phyloP scores from a whole-genome alignment of 805 yeast species.

The Metschnikowia similis region DNA sequence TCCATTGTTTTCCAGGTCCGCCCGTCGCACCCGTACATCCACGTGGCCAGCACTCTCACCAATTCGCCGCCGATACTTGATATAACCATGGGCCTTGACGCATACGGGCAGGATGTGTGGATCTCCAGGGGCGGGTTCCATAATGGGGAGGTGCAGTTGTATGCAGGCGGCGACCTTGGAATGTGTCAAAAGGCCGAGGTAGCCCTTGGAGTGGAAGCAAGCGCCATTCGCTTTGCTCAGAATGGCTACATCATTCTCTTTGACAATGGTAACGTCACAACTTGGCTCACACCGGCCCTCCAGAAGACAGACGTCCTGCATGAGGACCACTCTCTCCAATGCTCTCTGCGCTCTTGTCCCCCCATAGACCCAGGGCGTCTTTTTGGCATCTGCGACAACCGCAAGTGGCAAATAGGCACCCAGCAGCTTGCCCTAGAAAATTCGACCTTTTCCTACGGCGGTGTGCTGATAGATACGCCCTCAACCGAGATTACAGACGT shows the following conservation, averaged over 20 bases:
- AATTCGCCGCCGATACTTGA: constrained; percentile 33
- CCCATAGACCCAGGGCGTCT: background rate
- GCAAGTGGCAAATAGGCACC: background rate
- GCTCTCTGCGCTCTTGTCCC: too few relatives aligned
- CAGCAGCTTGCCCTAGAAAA: background rate
- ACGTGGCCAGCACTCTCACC: constrained; percentile 17
- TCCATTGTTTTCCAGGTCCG: constrained; percentile 27
- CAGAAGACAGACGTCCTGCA: background rate
- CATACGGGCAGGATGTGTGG: constrained; percentile 11
- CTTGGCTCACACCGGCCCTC: background rate
- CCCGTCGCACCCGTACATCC: constrained; percentile 24
- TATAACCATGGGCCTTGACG: constrained; percentile 11
- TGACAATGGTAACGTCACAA: background rate
- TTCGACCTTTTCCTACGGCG: background rate
- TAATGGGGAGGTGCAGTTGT: constrained; percentile 26
- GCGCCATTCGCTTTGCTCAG: background rate
- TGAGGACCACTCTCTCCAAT: too few relatives aligned
- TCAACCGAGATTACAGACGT: constrained; percentile 6
- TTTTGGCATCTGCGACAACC: background rate
- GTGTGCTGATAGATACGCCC: background rate
- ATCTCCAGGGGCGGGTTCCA: constrained; percentile 34
- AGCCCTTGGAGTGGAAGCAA: background rate
- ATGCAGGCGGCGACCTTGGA: background rate
- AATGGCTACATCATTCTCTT: background rate
- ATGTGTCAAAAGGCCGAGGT: background rate